These are phyloP conservation scores for Rhizopogon vesiculosus DNA, from an alignment of 768 basidiomycete species.

Conservation along the genomic window DNA sequence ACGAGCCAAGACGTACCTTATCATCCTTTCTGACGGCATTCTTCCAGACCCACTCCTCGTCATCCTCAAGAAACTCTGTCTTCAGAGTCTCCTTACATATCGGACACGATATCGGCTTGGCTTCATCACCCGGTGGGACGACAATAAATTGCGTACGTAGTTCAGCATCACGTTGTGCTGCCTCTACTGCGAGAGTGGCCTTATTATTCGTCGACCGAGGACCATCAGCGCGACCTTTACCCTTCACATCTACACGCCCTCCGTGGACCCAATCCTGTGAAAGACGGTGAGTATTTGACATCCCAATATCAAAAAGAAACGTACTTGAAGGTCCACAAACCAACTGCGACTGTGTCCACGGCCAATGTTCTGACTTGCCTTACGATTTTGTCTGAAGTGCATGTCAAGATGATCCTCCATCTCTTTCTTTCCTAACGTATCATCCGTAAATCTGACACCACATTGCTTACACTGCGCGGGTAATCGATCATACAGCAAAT, in stretches of 20 bases:
- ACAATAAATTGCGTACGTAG: conserved; percentile 76
- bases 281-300: conserved; percentile 9
- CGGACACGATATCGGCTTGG: conserved; percentile 80
- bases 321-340: conserved; percentile 80
- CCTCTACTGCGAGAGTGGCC: conserved; percentile 55
- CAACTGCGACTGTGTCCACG: conserved; percentile 88
- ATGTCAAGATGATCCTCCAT: conserved; percentile 91
- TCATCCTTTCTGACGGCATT: conserved; percentile 86
- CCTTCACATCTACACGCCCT: conserved; percentile 52
- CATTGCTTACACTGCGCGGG: conserved; percentile 91
- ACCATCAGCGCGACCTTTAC: conserved; percentile 61
- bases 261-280: conserved; percentile 87
- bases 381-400: conserved; percentile 93
- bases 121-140: conserved; percentile 87
- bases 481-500: conserved; percentile 71
- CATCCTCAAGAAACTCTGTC: conserved; percentile 90
- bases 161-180: conserved; percentile 71
- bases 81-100: conserved; percentile 94
- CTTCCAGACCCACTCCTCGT: conserved; percentile 98
- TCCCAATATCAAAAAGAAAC: conserved; percentile 16
- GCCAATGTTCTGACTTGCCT: conserved; percentile 70
- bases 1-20: conserved; percentile 47
- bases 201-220: conserved; percentile 48
- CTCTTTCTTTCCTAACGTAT: conserved; percentile 60
- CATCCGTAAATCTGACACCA: conserved; percentile 80